phyloP scores from a whole-genome alignment of 768 basidiomycete genomes.

The Pleurotus sapidus region DNA sequence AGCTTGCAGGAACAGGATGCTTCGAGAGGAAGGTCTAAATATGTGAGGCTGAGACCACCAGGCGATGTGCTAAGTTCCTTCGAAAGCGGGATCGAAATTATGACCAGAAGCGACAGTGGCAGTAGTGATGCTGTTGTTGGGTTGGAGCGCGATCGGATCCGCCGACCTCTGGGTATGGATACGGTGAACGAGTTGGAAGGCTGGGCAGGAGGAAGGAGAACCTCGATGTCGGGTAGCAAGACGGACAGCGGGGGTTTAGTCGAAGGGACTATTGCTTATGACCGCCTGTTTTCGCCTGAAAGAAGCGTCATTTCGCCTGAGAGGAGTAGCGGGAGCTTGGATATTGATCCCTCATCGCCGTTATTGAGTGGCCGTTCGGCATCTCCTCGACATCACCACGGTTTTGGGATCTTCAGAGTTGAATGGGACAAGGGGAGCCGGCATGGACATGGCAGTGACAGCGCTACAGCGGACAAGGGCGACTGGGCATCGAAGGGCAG shows the following conservation, averaged over 20 bases:
- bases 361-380: background rate
- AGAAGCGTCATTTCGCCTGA: background rate
- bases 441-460: background rate
- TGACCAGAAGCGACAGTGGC: slow-evolving; percentile 2
- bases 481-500: background rate
- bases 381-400: background rate
- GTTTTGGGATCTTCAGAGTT: too few species aligned
- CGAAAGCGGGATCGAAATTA: slow-evolving; percentile 1
- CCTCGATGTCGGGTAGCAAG: too few species aligned
- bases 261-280: background rate
- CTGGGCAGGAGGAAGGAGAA: background rate
- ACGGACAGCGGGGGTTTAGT: too few species aligned
- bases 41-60: background rate
- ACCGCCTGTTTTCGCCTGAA: background rate
- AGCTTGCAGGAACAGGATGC: background rate
- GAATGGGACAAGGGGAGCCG: too few species aligned
- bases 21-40: background rate
- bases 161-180: background rate
- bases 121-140: background rate
- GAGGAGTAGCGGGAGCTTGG: background rate
- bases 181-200: background rate
- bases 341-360: background rate
- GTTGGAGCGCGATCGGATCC: background rate
- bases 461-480: background rate
- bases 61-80: background rate